Base-by-base conservation (phyloP, 345 rosid species). In the Physaria fendleri region DNA sequence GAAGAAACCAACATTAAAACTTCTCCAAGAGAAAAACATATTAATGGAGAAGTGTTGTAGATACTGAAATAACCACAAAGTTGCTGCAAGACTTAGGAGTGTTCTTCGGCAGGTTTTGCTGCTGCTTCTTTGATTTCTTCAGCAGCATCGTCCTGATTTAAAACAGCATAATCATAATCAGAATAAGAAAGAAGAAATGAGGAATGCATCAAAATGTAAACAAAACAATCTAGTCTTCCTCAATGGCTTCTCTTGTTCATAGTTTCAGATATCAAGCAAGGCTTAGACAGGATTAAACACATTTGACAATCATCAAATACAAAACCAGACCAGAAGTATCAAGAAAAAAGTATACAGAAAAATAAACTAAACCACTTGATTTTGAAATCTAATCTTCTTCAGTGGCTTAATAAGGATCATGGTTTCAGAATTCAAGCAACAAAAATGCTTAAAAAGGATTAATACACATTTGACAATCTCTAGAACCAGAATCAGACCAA, bases 41-140 rank as follows among this genome's bases (percentile, higher is more conserved):
- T 71, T 48, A 57, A 62, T 14, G 79, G 88, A 73, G 81, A 82
- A 32, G 78, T 80, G 78, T 80, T 71, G 77, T 69, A 58, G 73
- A 25, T 68, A 52, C 55, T 52, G 47, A 37, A 52, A 46, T 25
- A 46, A 63, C 63, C 39, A 30, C 23, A 17, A 24, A 18, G 22
- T 53, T 56, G 61, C 64, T 62, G 52, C 30, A 62, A 51, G 79
- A 21, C 66, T 56, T n/a, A 14, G 35, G 41, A 56, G 69, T 78
- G 69, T 48, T 83, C 81, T 18, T 81, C 93, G 8, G 78, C 84
- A 15, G 79, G 78, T 74, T 84, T 92, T 8, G 95, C 38, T 8
- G 98, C 46, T 14, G 89, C 78, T 72, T 92, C 93, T 77, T 92
- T 92, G 72, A 24, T 49, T 27, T 88, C 95, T 3, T 91, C 98